These are phyloP conservation scores for Pilasporangium apinafurcum DNA, from an alignment of 352 stramenopile species.

Conservation along the genomic window DNA sequence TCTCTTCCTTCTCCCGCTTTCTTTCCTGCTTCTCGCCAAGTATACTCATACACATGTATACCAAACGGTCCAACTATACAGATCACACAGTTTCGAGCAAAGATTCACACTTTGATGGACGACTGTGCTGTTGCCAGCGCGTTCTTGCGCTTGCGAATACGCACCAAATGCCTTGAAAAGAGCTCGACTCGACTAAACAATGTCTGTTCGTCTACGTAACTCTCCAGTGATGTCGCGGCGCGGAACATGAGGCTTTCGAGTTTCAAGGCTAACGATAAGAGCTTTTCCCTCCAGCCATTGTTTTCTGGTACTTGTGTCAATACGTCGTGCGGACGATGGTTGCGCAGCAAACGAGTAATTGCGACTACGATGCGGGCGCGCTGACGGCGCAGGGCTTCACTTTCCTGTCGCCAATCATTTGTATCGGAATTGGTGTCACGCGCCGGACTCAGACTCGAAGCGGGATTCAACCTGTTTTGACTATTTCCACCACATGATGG, in stretches of 20 bases:
- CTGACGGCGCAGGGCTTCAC: constrained; percentile 23
- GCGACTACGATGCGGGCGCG: constrained; percentile 43
- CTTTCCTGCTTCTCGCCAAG: no score
- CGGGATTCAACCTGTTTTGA: no score
- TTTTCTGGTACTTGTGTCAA: constrained; percentile 62
- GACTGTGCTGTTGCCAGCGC: constrained; percentile 2
- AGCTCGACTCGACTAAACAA: constrained; percentile 45
- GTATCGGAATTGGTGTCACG: not conserved
- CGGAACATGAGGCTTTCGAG: constrained; percentile 64
- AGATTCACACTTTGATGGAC: constrained; percentile 1
- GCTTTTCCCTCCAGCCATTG: constrained; percentile 57
- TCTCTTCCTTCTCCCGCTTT: no score
- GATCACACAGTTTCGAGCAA: no score
- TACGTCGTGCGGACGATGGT: constrained; percentile 55
- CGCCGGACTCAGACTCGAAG: not conserved
- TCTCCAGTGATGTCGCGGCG: constrained; percentile 39
- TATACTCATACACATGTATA: no score
- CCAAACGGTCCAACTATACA: no score
- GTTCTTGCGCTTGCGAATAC: constrained; percentile 57
- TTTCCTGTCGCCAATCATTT: constrained; percentile 3
- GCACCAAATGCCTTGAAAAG: constrained; percentile 44
- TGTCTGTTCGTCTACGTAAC: constrained; percentile 55
- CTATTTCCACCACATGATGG: no score
- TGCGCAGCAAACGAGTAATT: constrained; percentile 57
- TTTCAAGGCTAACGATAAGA: constrained; percentile 60